These are phyloP conservation scores for Fagopyrum homotropicum DNA, from an alignment of 148 eudicot species.

Conservation along the genomic window DNA sequence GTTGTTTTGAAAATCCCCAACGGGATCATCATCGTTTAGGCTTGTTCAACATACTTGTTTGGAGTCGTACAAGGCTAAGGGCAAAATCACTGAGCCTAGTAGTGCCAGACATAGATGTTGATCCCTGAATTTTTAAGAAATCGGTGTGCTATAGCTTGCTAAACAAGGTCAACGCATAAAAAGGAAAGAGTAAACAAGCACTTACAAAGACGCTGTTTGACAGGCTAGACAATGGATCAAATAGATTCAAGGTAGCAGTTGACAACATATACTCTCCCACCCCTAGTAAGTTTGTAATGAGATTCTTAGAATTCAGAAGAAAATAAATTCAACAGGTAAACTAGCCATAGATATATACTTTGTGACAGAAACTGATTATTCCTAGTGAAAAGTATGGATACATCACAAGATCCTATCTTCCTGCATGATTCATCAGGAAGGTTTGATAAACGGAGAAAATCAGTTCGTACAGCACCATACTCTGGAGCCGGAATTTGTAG, in stretches of 20 bases:
- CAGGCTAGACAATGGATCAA: slow-evolving; percentile 41
- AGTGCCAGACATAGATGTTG: slow-evolving; percentile 35
- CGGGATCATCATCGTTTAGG: too few species aligned
- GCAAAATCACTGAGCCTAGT: slow-evolving; percentile 64
- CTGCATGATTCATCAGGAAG: slow-evolving; percentile 71
- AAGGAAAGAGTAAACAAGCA: slow-evolving; percentile 10
- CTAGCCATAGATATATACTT: slow-evolving; percentile 29
- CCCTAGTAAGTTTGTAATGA: slow-evolving; percentile 28
- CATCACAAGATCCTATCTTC: slow-evolving; percentile 67
- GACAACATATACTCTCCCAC: slow-evolving; percentile 44
- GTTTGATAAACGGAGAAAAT: slow-evolving; percentile 31
- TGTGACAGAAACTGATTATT: slow-evolving; percentile 58
- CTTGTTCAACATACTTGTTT: too few species aligned
- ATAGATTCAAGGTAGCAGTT: slow-evolving; percentile 30
- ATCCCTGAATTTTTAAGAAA: slow-evolving; percentile 45
- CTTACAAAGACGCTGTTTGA: slow-evolving; percentile 63
- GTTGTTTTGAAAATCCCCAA: too few species aligned
- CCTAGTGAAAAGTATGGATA: slow-evolving; percentile 60
- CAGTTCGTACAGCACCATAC: slow-evolving; percentile 59
- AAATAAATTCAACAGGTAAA: slow-evolving; percentile 8
- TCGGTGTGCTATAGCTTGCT: not conserved
- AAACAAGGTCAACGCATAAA: not conserved
- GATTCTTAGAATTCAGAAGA: not conserved
- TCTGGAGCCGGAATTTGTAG: slow-evolving; percentile 64
- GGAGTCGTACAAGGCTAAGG: too few species aligned